A percentile compares a stretch with the other conserved stretches of the same genome.
These are phyloP conservation scores for Lodderomyces jiufengensis DNA, from an alignment of 1,139 yeast genomes.

Conservation along the genomic window DNA sequence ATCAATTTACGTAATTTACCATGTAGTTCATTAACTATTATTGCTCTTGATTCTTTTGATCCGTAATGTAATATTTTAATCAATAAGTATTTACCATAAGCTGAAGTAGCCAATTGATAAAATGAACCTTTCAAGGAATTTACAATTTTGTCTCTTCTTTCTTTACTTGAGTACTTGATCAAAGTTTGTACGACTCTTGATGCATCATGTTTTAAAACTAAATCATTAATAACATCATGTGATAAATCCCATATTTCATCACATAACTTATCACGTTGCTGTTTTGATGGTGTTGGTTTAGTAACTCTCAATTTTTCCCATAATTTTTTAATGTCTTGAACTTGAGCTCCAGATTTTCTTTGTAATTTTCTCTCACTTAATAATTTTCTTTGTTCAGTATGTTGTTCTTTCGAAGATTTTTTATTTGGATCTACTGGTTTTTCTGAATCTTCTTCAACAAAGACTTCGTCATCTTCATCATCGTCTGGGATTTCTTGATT, in stretches of 20 bases:
- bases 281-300: slow-evolving; percentile 76
- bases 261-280: slow-evolving; percentile 72
- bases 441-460: slow-evolving; percentile 15
- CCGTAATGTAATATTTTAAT: slow-evolving; percentile 93
- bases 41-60: slow-evolving; percentile 69
- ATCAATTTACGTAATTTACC: slow-evolving; percentile 87
- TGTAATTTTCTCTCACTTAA: slow-evolving; percentile 80
- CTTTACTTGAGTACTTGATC: slow-evolving; percentile 78
- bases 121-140: slow-evolving; percentile 69
- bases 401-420: slow-evolving; percentile 63
- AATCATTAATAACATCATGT: slow-evolving; percentile 72
- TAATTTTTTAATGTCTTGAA: slow-evolving; percentile 76
- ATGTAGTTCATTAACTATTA: slow-evolving; percentile 79
- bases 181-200: slow-evolving; percentile 94
- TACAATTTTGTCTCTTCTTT: slow-evolving; percentile 72
- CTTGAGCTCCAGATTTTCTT: slow-evolving; percentile 82
- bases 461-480: slow-evolving; percentile 18
- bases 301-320: slow-evolving; percentile 94
- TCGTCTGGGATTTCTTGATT: slow-evolving; percentile 14
- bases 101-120: slow-evolving; percentile 82
- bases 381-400: slow-evolving; percentile 77
- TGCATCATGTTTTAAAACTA: slow-evolving; percentile 94
- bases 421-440: slow-evolving; percentile 35
- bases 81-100: slow-evolving; percentile 88
- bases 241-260: slow-evolving; percentile 84